Evolutionary conservation across 805 yeast genomes (phyloP), one percentile per base, ranked within the genome.

Genomic region (Naumovozyma dairenensis): DNA sequence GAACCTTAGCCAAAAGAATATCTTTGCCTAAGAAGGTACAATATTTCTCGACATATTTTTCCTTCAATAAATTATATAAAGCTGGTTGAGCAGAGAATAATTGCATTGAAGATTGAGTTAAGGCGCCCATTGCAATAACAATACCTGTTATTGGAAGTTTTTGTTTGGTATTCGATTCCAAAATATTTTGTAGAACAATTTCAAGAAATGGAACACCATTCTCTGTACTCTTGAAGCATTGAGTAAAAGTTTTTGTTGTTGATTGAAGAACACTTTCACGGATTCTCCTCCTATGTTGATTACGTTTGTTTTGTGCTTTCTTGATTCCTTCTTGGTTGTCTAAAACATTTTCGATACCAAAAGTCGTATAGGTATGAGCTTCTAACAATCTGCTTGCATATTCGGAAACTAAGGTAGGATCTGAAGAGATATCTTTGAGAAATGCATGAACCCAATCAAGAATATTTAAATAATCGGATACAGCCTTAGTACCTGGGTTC

Each of bases 381-480:
- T 66, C 55, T 29, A 74, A 44, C 26, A 75, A 52, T 29, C 49
- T 43, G 62, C 67, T 9, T 56, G 50, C 15, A 45, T 51, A 21
- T 51, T 49, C 21, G 13, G 51, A 45, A 28, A 63, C 58, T 15
- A 44, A 24, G 1, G 40, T 47, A 3, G 47, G 30, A 19, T 48
- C 45, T 5, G 49, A 36, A 15, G 46, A 36, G 32, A 36, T 13
- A 28, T 52, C 40, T 17, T 40, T 44, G 4, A 60, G 28, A 52
- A 72, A 46, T 31, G 52, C 51, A 32, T 66, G 63, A 29, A 65
- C 55, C 86, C 87, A 80, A 13, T 65, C 63, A 26, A 80, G 58
- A 17, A 80, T 54, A 19, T 77, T 67, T 42, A 75, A 51, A 39
- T 76, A 60, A 52, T 75, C 83, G 2, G 72, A 60, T 4, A 69